phyloP scores from a whole-genome alignment of 441 rosid species.

The Gossypium schwendimanii region DNA sequence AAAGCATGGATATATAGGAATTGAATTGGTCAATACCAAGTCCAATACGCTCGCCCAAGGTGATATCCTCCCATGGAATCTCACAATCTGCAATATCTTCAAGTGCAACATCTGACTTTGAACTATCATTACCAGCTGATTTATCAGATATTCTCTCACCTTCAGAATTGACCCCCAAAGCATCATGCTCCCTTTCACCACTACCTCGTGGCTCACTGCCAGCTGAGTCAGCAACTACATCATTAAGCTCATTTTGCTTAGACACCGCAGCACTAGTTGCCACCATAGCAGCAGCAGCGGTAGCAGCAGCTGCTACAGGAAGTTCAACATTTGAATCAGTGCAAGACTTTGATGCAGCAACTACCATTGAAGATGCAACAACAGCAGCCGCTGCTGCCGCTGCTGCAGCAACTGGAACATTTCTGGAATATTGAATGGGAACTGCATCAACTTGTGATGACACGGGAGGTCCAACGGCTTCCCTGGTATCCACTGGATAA shows the following conservation, averaged over 20 bases:
- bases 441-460: constrained; percentile 41
- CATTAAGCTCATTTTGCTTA: constrained; percentile 59
- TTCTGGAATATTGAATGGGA: constrained; percentile 38
- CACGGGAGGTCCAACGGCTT: constrained; percentile 31
- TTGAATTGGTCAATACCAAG: constrained; percentile 58
- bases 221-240: constrained; percentile 48
- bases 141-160: constrained; percentile 61
- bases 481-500: constrained; percentile 31
- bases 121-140: constrained; percentile 55
- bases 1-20: constrained; percentile 20
- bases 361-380: constrained; percentile 95
- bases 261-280: constrained; percentile 82
- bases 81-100: constrained; percentile 90
- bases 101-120: constrained; percentile 53
- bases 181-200: constrained; percentile 38
- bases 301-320: constrained; percentile 95
- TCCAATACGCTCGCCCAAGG: constrained; percentile 93
- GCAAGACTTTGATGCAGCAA: constrained; percentile 68
- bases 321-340: constrained; percentile 60
- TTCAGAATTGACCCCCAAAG: constrained; percentile 38
- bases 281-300: constrained; percentile 91
- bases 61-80: constrained; percentile 85
- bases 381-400: constrained; percentile 94
- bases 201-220: constrained; percentile 42
- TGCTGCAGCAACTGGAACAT: constrained; percentile 80